These are phyloP conservation scores for Boletus rubroflammeus DNA, from an alignment of 768 basidiomycete genomes.

Conservation along the genomic window DNA sequence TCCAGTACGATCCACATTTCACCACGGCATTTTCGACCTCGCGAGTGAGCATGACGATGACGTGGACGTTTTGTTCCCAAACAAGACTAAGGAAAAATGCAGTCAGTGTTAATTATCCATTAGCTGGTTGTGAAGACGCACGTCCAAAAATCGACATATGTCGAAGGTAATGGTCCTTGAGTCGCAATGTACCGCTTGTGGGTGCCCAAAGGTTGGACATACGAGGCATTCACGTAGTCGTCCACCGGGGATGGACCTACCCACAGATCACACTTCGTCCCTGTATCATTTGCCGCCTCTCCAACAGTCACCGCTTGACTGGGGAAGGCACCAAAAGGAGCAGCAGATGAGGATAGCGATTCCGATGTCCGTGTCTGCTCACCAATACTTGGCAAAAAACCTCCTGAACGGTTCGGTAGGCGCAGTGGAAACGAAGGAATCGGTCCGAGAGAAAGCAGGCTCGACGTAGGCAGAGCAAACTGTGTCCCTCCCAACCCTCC, in stretches of 20 bases:
- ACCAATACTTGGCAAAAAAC: conserved; percentile 16
- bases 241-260: conserved; percentile 46
- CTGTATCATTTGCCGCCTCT: neutral
- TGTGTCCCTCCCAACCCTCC: conserved; percentile 8
- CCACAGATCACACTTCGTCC: conserved; percentile 7
- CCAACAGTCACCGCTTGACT: neutral
- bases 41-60: conserved; percentile 95
- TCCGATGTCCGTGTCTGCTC: conserved; percentile 7
- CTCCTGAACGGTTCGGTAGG: conserved; percentile 13
- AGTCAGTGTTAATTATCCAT: conserved; percentile 3
- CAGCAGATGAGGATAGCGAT: neutral
- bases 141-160: conserved; percentile 94
- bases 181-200: conserved; percentile 88
- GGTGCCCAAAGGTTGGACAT: conserved; percentile 84
- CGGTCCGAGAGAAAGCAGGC: conserved; percentile 2
- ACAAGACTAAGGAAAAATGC: conserved; percentile 50
- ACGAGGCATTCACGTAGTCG: conserved; percentile 96
- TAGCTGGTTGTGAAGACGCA: conserved; percentile 39
- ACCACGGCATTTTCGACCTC: conserved; percentile 84
- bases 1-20: conserved; percentile 94
- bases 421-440: conserved; percentile 17
- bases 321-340: neutral
- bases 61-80: conserved; percentile 93
- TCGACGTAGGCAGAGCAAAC: neutral
- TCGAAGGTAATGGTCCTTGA: conserved; percentile 88